A percentile compares a stretch with the other conserved stretches of the same genome.
phyloP scores from a whole-genome alignment of 805 yeast species.

The Scheffersomyces amazonensis region DNA sequence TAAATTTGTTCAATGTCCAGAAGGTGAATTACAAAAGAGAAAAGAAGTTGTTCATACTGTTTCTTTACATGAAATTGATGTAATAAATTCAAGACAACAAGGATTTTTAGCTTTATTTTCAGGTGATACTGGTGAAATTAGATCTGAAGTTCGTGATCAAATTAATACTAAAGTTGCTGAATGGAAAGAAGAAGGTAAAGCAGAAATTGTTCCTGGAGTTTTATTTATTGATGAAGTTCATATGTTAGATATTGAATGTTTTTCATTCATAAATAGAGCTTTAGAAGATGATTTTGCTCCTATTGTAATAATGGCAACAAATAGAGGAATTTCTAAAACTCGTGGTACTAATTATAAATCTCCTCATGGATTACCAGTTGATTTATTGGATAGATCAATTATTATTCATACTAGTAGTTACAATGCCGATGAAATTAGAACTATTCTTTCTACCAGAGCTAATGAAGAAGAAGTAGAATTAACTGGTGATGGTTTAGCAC shows the following conservation, averaged over 20 bases:
- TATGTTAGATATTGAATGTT: slow-evolving; percentile 96
- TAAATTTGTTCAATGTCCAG: slow-evolving; percentile 96
- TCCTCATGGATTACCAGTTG: slow-evolving; percentile 97
- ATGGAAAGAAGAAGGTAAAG: slow-evolving; percentile 99
- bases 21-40: slow-evolving; percentile 95
- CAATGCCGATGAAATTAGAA: slow-evolving; percentile 76
- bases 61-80: slow-evolving; percentile 96
- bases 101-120: slow-evolving; percentile 94
- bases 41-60: slow-evolving; percentile 96
- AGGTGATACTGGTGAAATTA: slow-evolving; percentile 97
- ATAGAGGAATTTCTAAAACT: slow-evolving; percentile 90
- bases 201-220: slow-evolving; percentile 97
- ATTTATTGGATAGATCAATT: slow-evolving; percentile 88
- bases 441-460: slow-evolving; percentile 85
- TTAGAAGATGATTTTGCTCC: slow-evolving; percentile 96
- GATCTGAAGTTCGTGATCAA: slow-evolving; percentile 93
- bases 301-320: slow-evolving; percentile 96
- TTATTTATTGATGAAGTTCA: slow-evolving; percentile 97
- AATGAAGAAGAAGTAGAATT: slow-evolving; percentile 92
- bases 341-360: slow-evolving; percentile 92
- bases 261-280: slow-evolving; percentile 93
- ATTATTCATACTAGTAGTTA: slow-evolving; percentile 85
- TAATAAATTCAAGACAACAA: slow-evolving; percentile 94
- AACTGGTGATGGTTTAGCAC: slow-evolving; percentile 75
- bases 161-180: slow-evolving; percentile 96